Base-by-base conservation (phyloP, 352 stramenopile genomes). In the Globisporangium cystogenes region DNA sequence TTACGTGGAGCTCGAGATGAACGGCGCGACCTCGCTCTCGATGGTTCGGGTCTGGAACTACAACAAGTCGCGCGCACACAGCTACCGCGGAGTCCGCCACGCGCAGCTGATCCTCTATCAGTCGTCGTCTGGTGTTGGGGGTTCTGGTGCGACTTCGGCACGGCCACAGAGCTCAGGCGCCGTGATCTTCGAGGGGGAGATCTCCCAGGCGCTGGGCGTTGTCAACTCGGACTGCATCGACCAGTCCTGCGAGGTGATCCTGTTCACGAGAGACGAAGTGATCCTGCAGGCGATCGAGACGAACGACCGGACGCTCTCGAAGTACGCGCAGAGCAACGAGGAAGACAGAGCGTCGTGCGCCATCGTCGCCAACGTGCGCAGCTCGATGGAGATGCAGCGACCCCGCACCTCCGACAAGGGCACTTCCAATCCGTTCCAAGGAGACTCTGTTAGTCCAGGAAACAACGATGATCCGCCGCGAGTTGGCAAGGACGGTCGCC, bases 31-130 rank as follows among this genome's bases (percentile, higher is more conserved):
- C 0, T 60, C 68, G 10, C 35, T 97, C 4, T 89, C 84, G 7
- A 94, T 96, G 82, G 53, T 97, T 2, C 78, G 86, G 16, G 52
- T 97, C 18, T 97, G 89, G 90, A 97, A 97, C 60, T 97, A 97
- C 68, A 96, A 96, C 63, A 96, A 96, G 55, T 93, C 78, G 46
- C 70, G 89, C 10, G 82, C 84, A 1, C 81, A 95, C 29, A 95
- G 74, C 15, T 87, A 67, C 52, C 81, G 87, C 24, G 85, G 80
- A 1, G 81, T 82, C 41, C 68, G 74, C 8, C 58, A 74, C 7
- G 69, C 83, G n/a, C 68, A 80, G 7, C 33, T 96, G 1, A 46
- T 78, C 20, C 46, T 96, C 31, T 80, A 72, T 24, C 46, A 27
- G 0, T 42, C 44, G 41, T 46, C n/a, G 18, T 15, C 18, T 26